Evolutionary conservation across 257 asterid genomes (phyloP), one percentile per base, ranked within the genome.

Genomic region (Solanum okadae): DNA sequence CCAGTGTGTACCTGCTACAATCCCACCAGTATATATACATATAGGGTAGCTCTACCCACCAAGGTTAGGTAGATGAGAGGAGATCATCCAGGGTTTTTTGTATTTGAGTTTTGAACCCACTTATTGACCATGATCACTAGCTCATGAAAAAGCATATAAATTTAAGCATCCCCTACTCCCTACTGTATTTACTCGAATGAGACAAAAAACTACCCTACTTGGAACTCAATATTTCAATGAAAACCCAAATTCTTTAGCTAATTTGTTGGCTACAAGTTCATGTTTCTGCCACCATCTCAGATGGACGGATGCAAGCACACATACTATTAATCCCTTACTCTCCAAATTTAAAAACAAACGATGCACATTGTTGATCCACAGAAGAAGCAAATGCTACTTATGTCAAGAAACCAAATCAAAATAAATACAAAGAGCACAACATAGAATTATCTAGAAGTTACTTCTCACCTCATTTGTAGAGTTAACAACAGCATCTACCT

Each of bases 401-500:
- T 27, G 68, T 81, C 86, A 29, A 46, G 5, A 81, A 52, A 75
- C 59, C 75, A 23, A 61, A 79, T 49, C 13, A 87, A 10, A 8
- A 34, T 49, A 86, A 72, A 86, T n/a, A 65, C 29, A 87, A 49
- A 86, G 22, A 86, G 25, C 40, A 44, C 29, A 40, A 16, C 38
- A 79, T 38, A 86, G 38, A 35, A 38, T 86, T 72, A 77, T 73
- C 78, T 83, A 56, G 23, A 88, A 84, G 72, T 63, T n/a, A 85
- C 68, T n/a, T 67, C 91, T 91, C 88, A 94, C 99, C 98, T 96
- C 98, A 63, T 96, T 96, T 13, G 98, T 90, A 6, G 98, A 96
- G 92, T 96, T 96, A 87, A 96, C 98, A 76, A 96, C 99, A 72
- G 97, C 99, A 93, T 96, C 99, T 90, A 96, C 98, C 93, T 96